Evolutionary conservation across 2,329 filamentous ascomycete genomes (phyloP), one percentile per base, ranked within the genome.

Genomic region (Gliomastix tumulicola): DNA sequence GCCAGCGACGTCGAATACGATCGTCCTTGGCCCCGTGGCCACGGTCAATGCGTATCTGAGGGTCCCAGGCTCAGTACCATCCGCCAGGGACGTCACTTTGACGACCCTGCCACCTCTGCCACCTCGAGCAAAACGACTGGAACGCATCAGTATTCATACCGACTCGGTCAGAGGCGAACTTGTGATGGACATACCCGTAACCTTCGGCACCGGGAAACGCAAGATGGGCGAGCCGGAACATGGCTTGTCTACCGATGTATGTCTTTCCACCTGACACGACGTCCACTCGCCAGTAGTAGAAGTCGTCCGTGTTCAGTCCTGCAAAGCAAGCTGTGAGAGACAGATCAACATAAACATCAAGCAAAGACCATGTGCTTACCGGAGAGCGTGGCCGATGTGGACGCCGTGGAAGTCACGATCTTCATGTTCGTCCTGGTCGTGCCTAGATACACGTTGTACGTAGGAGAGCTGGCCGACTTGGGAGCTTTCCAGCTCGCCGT

Each of bases 1-100:
- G 3, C 68, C 68, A 7, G 66, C 65, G 2, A 69, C 57, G 2
- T 63, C 60, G 42, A 71, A 71, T 4, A 68, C 62, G 10, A 71
- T 53, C 15, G 63, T 68, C 7, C 67, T 62, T 21, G 65, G 58
- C 23, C 65, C 38, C 41, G 59, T 47, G 17, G 58, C 59, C 23
- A 71, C 54, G 11, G 54, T 55, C 18, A 62, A 47, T 1, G 59
- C 59, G 11, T 61, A 51, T 15, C 59, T 50, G 5, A 62, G 48
- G 0, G 57, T 62, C 6, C 59, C 59, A 7, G 45, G 38, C 2
- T 50, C 52, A 10, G 39, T 38, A 12, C 34, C 51, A 33, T 57
- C 59, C 30, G 54, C 50, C 3, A 62, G 51, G 20, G 54, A 58
- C 3, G 56, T 61, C 10, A 62, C 57, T 15, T 62, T 56, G 42